Evolutionary conservation across 2,329 filamentous ascomycete genomes (phyloP).

Genomic region (Knoxdaviesia capensis): DNA sequence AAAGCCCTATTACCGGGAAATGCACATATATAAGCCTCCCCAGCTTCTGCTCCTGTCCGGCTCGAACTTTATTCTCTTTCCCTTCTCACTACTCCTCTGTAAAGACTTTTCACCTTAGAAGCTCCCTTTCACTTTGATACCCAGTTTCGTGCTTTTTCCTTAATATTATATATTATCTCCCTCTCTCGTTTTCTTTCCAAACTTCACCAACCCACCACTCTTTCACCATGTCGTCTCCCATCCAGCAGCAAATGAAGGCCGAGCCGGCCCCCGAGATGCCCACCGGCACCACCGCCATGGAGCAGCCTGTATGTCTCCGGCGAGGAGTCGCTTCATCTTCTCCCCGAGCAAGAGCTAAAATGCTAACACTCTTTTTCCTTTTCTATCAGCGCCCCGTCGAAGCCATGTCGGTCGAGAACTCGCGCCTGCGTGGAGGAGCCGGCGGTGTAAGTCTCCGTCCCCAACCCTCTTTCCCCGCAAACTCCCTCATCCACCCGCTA

Average conservation of each 20-base stretch:
- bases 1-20: too few relatives aligned
- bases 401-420: neutral
- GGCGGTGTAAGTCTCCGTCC: slow-evolving; percentile 1
- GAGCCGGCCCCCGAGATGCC: slow-evolving; percentile 1
- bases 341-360: neutral
- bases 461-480: too few relatives aligned
- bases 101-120: too few relatives aligned
- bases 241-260: slow-evolving; percentile 1
- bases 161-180: neutral
- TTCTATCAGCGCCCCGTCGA: neutral
- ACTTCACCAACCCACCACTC: neutral
- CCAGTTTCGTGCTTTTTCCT: too few relatives aligned
- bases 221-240: slow-evolving; percentile 1
- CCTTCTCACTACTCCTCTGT: too few relatives aligned
- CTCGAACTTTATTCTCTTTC: too few relatives aligned
- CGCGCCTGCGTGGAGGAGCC: slow-evolving; percentile 1
- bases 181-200: neutral
- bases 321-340: too few relatives aligned
- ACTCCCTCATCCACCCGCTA: neutral
- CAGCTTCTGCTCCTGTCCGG: too few relatives aligned
- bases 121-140: too few relatives aligned
- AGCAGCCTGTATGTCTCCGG: slow-evolving; percentile 2
- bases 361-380: neutral
- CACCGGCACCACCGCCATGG: neutral
- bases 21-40: too few relatives aligned